phyloP scores from a whole-genome alignment of 2,329 filamentous ascomycete genomes.

The Clonostachys sp. region DNA sequence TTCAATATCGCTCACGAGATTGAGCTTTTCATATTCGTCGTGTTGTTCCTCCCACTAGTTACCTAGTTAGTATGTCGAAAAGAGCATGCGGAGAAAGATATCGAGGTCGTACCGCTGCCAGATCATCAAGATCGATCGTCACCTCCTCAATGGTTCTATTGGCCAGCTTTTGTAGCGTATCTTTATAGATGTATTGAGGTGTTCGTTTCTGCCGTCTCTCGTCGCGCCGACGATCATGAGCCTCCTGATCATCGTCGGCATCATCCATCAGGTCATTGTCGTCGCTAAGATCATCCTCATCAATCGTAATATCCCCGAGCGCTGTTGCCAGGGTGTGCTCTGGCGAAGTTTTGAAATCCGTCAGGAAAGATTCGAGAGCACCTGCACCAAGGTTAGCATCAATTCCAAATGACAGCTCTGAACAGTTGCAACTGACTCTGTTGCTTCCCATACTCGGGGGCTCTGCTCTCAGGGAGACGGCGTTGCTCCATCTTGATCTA shows the following conservation, averaged over 20 bases:
- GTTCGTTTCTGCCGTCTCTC: conserved; percentile 42
- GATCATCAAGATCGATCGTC: conserved; percentile 83
- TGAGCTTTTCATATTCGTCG: conserved; percentile 62
- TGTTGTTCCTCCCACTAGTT: conserved; percentile 69
- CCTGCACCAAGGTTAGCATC: conserved; percentile 33
- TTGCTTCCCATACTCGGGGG: conserved; percentile 82
- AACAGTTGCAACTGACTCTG: conserved; percentile 52
- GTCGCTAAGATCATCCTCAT: conserved; percentile 81
- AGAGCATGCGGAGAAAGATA: neutral
- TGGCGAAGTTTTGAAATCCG: conserved; percentile 78
- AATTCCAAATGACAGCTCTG: neutral
- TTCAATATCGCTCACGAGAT: conserved; percentile 80
- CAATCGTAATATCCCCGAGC: conserved; percentile 78
- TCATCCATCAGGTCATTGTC: conserved; percentile 94
- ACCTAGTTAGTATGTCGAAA: neutral
- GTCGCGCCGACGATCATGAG: conserved; percentile 44
- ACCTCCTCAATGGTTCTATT: conserved; percentile 76
- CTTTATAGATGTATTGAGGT: conserved; percentile 82
- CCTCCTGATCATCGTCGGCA: conserved; percentile 41
- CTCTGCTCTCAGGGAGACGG: conserved; percentile 56
- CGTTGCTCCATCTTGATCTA: conserved; percentile 61
- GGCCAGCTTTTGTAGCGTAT: conserved; percentile 80
- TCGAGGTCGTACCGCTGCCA: conserved; percentile 57
- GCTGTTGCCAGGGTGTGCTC: conserved; percentile 72
- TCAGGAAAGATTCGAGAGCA: conserved; percentile 84